phyloP scores from a whole-genome alignment of 306 rosid genomes.

The Malus sylvestris region DNA sequence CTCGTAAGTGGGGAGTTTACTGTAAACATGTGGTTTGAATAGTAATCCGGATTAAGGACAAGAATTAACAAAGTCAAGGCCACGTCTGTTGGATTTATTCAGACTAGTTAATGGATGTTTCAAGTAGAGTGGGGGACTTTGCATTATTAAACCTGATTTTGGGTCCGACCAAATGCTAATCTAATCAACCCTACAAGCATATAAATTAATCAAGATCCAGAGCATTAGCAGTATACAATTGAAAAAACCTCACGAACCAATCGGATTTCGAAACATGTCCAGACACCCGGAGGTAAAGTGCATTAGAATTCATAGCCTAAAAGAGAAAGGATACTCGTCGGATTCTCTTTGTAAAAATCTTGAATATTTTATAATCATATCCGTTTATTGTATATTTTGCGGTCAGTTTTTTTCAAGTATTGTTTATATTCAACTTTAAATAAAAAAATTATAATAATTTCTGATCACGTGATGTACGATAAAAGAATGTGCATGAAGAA shows the following conservation, averaged over 20 bases:
- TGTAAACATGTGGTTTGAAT: background rate
- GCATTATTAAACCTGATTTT: background rate
- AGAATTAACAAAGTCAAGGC: background rate
- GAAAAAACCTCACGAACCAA: background rate
- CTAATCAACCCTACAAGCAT: background rate
- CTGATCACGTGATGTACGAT: accelerated
- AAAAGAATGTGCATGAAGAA: accelerated
- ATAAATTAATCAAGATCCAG: background rate
- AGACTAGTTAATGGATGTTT: background rate
- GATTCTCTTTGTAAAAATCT: too few species aligned
- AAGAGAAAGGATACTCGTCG: background rate
- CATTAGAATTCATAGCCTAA: background rate
- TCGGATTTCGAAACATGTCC: background rate
- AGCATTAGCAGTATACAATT: background rate
- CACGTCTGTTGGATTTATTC: background rate
- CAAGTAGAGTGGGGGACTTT: background rate
- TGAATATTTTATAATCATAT: accelerated
- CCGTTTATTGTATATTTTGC: accelerated
- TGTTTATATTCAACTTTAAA: too few species aligned
- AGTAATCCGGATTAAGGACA: background rate
- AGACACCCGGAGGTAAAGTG: background rate
- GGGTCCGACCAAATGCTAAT: background rate
- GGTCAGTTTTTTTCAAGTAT: accelerated
- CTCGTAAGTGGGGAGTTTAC: constrained; percentile 13
- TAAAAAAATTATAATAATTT: too few species aligned